These are phyloP conservation scores for Candida sojae DNA, from an alignment of 1,139 yeast species.

Conservation along the genomic window DNA sequence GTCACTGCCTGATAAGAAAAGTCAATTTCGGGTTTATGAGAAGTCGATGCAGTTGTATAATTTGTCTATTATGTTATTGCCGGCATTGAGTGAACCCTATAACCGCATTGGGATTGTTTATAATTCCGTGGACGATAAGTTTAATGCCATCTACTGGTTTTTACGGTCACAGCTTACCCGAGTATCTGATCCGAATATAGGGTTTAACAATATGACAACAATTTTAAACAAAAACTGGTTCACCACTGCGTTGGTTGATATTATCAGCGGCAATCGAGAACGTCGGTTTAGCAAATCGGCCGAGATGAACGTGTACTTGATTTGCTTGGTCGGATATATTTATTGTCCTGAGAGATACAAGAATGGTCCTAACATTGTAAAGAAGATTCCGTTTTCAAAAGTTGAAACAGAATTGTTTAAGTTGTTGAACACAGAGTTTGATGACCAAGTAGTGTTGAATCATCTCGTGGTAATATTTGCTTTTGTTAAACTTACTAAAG, in stretches of 20 bases:
- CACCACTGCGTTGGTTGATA: constrained; percentile 22
- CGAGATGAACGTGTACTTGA: constrained; percentile 24
- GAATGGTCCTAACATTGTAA: constrained; percentile 25
- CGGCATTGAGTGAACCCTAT: constrained; percentile 68
- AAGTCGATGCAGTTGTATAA: constrained; percentile 50
- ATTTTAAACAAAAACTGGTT: constrained; percentile 36
- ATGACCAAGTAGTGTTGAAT: constrained; percentile 15
- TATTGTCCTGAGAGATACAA: constrained; percentile 30
- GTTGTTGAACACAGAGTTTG: constrained; percentile 11
- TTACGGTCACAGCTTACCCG: constrained; percentile 61
- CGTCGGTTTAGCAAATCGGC: constrained; percentile 13
- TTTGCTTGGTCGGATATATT: constrained; percentile 31
- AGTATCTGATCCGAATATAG: constrained; percentile 44
- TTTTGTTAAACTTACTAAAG: constrained; percentile 19
- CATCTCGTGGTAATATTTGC: constrained; percentile 29
- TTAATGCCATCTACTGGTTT: constrained; percentile 47
- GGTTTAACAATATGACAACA: constrained; percentile 38
- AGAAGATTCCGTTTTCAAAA: constrained; percentile 23
- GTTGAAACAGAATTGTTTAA: constrained; percentile 29
- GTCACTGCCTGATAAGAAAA: constrained; percentile 32
- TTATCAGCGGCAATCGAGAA: constrained; percentile 9
- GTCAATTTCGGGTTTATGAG: constrained; percentile 20
- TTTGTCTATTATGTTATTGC: constrained; percentile 55
- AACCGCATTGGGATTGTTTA: constrained; percentile 65
- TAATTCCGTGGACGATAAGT: constrained; percentile 35